Evolutionary conservation across 2,329 filamentous ascomycete species (phyloP), one percentile per base, ranked within the genome.

Genomic region (Triangularia setosa): DNA sequence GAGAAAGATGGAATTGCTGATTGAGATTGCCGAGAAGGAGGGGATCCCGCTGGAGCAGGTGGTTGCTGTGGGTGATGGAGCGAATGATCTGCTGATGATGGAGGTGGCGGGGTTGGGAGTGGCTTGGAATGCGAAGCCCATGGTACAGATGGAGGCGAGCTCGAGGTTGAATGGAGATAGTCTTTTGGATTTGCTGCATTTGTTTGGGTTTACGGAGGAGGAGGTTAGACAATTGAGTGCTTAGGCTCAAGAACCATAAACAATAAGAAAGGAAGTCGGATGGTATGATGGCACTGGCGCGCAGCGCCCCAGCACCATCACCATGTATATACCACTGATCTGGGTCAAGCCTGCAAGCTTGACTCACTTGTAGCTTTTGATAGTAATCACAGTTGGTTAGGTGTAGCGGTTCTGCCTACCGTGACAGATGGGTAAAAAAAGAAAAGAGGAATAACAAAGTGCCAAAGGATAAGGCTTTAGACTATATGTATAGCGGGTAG

Each of bases 41-140:
- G 82, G 82, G 1, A 83, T 93, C 58, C 76, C 84, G 2, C 75
- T 90, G 8, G 82, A 86, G 25, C 88, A 92, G 75, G 84, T 88
- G 28, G 79, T 95, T 25, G 90, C 90, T 2, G 86, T 94, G 0
- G 91, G 91, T 4, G 91, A 95, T 75, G 92, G 91, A 6, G 91
- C 91, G 40, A 95, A 95, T 72, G 91, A 95, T 73, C 75, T 95
- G 68, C 80, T 89, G 64, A 95, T 95, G 91, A 87, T 95, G 82
- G 83, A 81, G 8, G 84, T 85, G 57, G 91, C 91, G 0, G 90
- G 90, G 0, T 77, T 94, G 40, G 92, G 91, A 21, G 87, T 95
- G 2, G 91, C 91, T 1, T 93, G 92, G 83, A 91, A 93, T 73
- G 92, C 91, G 9, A 95, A 95, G 80, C 90, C 91, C 1, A 83